These are phyloP conservation scores for Avena eriantha DNA, from an alignment of 176 grass and related monocot genomes.

Conservation along the genomic window DNA sequence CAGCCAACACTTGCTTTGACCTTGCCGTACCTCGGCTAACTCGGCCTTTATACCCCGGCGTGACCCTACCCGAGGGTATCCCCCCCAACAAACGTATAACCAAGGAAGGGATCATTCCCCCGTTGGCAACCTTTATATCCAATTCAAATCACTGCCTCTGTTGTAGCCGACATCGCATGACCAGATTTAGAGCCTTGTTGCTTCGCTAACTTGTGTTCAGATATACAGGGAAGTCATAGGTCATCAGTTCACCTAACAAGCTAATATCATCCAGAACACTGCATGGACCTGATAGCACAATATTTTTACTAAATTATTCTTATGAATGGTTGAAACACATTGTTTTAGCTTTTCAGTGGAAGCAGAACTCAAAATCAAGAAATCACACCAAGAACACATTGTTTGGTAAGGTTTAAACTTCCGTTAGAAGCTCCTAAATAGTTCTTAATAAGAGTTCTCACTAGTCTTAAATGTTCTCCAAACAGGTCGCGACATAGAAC, in stretches of 20 bases:
- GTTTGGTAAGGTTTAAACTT: conserved; percentile 1
- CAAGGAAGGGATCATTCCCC: too few relatives aligned
- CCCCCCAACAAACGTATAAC: too few relatives aligned
- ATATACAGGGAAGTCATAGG: not conserved
- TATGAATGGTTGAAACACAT: not conserved
- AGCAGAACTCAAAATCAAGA: not conserved
- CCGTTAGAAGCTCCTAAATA: too few relatives aligned
- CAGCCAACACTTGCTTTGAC: too few relatives aligned
- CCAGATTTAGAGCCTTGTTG: conserved; percentile 31
- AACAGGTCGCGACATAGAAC: not conserved
- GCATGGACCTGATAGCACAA: not conserved
- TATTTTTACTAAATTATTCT: not conserved
- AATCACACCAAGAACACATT: not conserved
- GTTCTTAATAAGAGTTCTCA: not conserved
- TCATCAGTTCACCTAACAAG: conserved; percentile 18
- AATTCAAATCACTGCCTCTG: not conserved
- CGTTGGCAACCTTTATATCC: too few relatives aligned
- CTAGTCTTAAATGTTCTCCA: not conserved
- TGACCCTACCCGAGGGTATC: too few relatives aligned
- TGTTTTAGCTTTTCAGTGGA: conserved; percentile 2
- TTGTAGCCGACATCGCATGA: conserved; percentile 30
- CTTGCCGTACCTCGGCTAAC: too few relatives aligned
- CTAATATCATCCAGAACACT: not conserved
- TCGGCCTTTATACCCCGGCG: too few relatives aligned
- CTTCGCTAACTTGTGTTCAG: conserved; percentile 22